Base-by-base conservation (phyloP, 2,329 filamentous ascomycete species). In the Pseudocercospora macadamiae region DNA sequence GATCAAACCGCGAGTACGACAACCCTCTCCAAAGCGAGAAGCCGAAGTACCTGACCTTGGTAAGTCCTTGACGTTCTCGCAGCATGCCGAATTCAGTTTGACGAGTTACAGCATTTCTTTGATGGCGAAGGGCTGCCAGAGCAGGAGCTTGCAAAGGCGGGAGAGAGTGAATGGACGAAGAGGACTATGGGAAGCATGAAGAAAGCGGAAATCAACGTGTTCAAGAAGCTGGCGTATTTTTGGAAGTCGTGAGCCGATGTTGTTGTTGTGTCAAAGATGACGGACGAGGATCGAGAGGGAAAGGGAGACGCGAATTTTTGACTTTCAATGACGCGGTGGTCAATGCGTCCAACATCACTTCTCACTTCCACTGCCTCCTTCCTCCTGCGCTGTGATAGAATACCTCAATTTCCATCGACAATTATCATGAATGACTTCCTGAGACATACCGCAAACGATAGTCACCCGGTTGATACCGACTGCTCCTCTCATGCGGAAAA, bases 131-230 rank as follows among this genome's bases (percentile, higher is more conserved):
- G 34, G 1, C 28, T 58, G 44, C 63, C 63, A 3, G 55, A 51
- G 23, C 10, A 47, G 16, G 53, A 59, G 44, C 54, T 57, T 21
- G 48, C 52, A 12, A 58, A 54, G 47, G 18, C 52, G 12, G 21
- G 56, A 3, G 57, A 61, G 51, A 51, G 51, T 12, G 51, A 61
- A 34, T 60, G 60, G 60, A 61, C 62, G 16, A 64, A 61, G 55
- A 59, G 61, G 54, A 58, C 23, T 21, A 55, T 63, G 62, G 49
- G 32, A 12, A 54, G 34, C 26, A 63, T 64, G 62, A 63, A 59
- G 53, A 45, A 54, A 30, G 19, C 51, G 9, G 21, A 59, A 32
- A 49, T 63, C 2, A 47, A 30, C 7, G 32, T 54, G 21, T 62
- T 62, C 47, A 48, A 55, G 48, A 64, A 60, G 42, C 37, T 62